A percentile compares a stretch with the other conserved stretches of the same genome.
Conservation (phyloP, 768 basidiomycete genomes). For the Leccinum sublutescens region DNA sequence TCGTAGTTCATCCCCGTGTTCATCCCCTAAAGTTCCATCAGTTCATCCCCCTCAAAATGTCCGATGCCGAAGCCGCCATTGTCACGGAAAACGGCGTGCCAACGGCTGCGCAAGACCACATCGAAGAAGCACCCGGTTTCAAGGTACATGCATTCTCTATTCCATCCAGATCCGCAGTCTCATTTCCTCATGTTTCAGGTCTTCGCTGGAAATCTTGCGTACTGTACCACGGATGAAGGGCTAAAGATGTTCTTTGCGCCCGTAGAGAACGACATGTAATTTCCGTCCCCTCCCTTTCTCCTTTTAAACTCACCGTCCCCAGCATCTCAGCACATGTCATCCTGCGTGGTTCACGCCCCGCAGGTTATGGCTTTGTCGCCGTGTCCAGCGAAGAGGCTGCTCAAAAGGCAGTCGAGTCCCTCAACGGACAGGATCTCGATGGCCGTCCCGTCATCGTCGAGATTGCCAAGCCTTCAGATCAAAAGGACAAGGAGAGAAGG, state of each 20-base stretch:
- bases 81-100: conserved; percentile 82
- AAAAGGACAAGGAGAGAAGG: conserved; percentile 78
- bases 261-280: conserved; percentile 84
- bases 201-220: conserved; percentile 95
- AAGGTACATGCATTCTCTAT: conserved; percentile 51
- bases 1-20: conserved; percentile 55
- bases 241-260: conserved; percentile 92
- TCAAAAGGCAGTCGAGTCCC: conserved; percentile 78
- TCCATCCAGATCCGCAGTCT: conserved; percentile 15
- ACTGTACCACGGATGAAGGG: conserved; percentile 91
- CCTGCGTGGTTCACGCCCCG: conserved; percentile 78
- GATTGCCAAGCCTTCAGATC: conserved; percentile 87
- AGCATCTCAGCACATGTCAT: conserved; percentile 87
- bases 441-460: conserved; percentile 88
- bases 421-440: conserved; percentile 88
- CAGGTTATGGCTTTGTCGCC: conserved; percentile 93
- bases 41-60: conserved; percentile 67
- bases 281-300: conserved; percentile 20
- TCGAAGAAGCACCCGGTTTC: conserved; percentile 76
- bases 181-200: conserved; percentile 49
- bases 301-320: conserved; percentile 14
- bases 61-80: conserved; percentile 86
- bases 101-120: conserved; percentile 69
- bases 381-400: conserved; percentile 79
- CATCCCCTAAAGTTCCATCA: conserved; percentile 50